Conservation (phyloP, 106 monocot genomes). For the Dactylorhiza incarnata region DNA sequence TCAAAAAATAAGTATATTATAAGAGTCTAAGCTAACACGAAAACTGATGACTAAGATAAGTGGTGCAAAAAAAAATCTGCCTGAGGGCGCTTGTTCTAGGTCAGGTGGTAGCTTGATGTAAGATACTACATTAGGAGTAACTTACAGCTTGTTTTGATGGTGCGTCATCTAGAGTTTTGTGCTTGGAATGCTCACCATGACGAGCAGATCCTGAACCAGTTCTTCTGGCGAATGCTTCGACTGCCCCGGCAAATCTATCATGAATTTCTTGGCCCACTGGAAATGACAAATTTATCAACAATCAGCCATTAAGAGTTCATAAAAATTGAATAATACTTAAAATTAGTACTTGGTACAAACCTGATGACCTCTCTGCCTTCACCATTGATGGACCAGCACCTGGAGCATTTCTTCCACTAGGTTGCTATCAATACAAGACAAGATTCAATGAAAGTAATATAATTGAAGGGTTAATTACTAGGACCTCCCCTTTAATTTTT, state of each 20-base stretch:
- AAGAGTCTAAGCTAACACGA: no score
- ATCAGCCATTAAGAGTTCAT: neutral
- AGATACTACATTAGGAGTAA: no score
- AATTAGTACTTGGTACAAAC: slow-evolving; percentile 19
- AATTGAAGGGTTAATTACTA: neutral
- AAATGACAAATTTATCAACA: neutral
- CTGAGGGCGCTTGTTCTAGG: no score
- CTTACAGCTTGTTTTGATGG: no score
- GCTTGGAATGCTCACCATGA: no score
- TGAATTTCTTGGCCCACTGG: slow-evolving; percentile 33
- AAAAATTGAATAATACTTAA: neutral
- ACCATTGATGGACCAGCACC: slow-evolving; percentile 32
- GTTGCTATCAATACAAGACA: slow-evolving; percentile 12
- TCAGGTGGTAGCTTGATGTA: no score
- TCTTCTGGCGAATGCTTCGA: slow-evolving; percentile 59
- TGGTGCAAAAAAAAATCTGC: no score
- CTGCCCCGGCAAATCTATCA: slow-evolving; percentile 48
- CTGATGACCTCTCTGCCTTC: slow-evolving; percentile 37
- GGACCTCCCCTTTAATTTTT: no score
- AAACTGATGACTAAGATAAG: no score
- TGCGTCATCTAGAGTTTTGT: no score
- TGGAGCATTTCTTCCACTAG: slow-evolving; percentile 30
- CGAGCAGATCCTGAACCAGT: slow-evolving; percentile 41
- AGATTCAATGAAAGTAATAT: neutral
- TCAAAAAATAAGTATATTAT: no score